Conservation (phyloP, 2,329 filamentous ascomycete genomes). For the Fusarium fujikuroi region DNA sequence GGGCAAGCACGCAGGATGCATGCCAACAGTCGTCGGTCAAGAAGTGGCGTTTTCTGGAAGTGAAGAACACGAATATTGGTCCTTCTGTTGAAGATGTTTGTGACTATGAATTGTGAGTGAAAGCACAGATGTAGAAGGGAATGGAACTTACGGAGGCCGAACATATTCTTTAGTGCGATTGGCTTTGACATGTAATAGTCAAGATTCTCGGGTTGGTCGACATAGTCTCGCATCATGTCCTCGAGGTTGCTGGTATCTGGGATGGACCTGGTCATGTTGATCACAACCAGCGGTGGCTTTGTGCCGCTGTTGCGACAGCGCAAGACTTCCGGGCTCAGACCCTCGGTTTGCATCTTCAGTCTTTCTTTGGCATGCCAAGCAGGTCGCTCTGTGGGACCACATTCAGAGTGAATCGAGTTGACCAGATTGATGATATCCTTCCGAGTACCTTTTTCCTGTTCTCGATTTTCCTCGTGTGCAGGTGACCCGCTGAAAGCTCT, state of each 20-base stretch:
- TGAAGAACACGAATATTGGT: slow-evolving; percentile 43
- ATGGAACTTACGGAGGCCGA: slow-evolving; percentile 40
- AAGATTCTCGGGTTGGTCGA: not conserved
- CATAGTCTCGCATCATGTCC: not conserved
- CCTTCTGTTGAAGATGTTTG: slow-evolving; percentile 29
- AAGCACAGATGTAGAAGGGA: not conserved
- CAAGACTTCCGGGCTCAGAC: not conserved
- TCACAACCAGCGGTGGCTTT: not conserved
- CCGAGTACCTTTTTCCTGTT: not conserved
- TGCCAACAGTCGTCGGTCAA: slow-evolving; percentile 50
- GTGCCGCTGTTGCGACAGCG: not conserved
- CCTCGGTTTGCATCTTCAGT: not conserved
- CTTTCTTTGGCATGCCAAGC: not conserved
- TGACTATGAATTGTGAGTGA: slow-evolving; percentile 41
- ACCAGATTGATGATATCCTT: not conserved
- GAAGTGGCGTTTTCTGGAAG: slow-evolving; percentile 45
- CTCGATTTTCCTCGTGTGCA: not conserved
- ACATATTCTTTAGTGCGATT: slow-evolving; percentile 6
- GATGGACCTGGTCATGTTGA: slow-evolving; percentile 21
- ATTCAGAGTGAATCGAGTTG: not conserved
- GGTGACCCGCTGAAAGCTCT: not conserved
- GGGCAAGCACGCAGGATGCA: slow-evolving; percentile 50
- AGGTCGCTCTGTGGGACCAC: not conserved
- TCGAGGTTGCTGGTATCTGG: slow-evolving; percentile 2
- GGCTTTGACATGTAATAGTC: slow-evolving; percentile 23